Evolutionary conservation across 1,284 basidiomycete species (phyloP), one percentile per base, ranked within the genome.

Genomic region (Leccinum fuscescens): DNA sequence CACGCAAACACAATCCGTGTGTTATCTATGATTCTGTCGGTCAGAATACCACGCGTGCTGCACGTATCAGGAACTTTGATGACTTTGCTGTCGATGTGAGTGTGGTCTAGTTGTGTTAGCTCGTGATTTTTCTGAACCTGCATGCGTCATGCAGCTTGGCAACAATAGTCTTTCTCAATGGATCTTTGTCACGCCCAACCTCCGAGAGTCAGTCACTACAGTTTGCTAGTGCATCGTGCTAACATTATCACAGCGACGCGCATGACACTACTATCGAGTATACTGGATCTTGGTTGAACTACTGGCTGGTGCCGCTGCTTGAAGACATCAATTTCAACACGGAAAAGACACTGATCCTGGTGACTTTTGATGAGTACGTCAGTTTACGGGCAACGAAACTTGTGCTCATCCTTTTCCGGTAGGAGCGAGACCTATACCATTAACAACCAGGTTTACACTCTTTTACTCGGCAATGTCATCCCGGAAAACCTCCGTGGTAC

Each of bases 141-240:
- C 42, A 7, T 12, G 12, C 9, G 11, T 33, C 29, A 65, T 35
- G 15, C 15, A 72, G 72, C 29, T 74, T 33, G 63, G 55, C 15
- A 80, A 80, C 29, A 71, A 80, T 53, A 76, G 76, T 3, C 69
- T 89, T 27, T 82, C 86, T 7, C 85, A 87, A 65, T 88, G 84
- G 83, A 69, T 75, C 31, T 89, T 84, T 67, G 74, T 89, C 57
- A 88, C 88, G 0, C 88, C 88, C n/a, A 88, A 88, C 72, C 69
- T 86, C 56, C 68, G 67, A 57, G 54, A 72, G 73, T 72, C 22
- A 11, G 72, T 65, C 4, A 2, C 22, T 5, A n/a, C 37, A 8
- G 22, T 54, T 44, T 14, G 11, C 9, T 17, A 11, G n/a, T 55
- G 4, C 4, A 6, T 17, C 50, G n/a, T n/a, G 37, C 57, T 62